Base-by-base conservation (phyloP, 1,284 basidiomycete genomes). In the Marasmius oreades region DNA sequence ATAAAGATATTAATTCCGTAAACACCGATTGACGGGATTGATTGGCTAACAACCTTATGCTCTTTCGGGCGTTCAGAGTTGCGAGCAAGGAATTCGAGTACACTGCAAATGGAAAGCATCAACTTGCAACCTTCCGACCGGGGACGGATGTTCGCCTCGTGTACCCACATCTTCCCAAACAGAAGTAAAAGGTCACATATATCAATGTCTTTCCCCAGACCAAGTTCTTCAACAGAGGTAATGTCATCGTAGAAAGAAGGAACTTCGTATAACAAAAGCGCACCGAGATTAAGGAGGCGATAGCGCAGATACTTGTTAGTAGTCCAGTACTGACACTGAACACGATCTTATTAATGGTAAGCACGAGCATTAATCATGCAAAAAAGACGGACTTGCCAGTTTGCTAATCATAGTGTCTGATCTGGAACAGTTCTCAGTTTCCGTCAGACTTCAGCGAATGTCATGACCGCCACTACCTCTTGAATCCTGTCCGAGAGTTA, bases 131-230 rank as follows among this genome's bases (percentile, higher is more conserved):
- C 2, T 24, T 20, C 16, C 47, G 10, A n/a, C 47, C 3, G 31
- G 18, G 37, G 33, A 18, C 23, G 33, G 7, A 18, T 53, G 23
- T n/a, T 24, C 6, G 52, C 22, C 28, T 6, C 16, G 23, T 16
- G 39, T 31, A 70, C 70, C 59, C 61, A 81, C 80, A 62, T 61
- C 80, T 73, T 58, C 82, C 81, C 36, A 82, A 68, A 56, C 76
- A 75, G 70, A 82, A 83, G 66, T 79, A 83, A 67, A 83, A 83
- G 42, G 77, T 73, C 24, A 81, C 81, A 65, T 83, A 83, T 55
- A 83, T 76, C 59, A 82, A 70, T 3, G 78, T 79, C 46, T 74
- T 64, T 4, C 75, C 77, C 65, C 75, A 74, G 2, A 73, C 66
- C 11, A 79, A 61, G 58, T 82, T 81, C 80, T 81, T n/a, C 8